phyloP scores from a whole-genome alignment of 2,329 filamentous ascomycete genomes.

The Trichocomaceae sp. region DNA sequence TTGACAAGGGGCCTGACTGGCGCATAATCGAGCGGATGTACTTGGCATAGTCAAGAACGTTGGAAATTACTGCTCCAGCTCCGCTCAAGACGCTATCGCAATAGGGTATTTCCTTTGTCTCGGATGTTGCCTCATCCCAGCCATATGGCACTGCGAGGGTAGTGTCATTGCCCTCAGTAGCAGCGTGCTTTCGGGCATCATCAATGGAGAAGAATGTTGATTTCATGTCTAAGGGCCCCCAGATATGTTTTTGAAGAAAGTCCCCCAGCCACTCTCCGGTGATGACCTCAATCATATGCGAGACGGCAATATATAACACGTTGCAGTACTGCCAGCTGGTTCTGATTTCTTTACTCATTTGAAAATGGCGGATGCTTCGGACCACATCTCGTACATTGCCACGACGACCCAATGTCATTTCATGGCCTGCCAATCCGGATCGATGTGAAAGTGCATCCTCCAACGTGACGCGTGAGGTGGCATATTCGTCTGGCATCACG shows the following conservation, averaged over 20 bases:
- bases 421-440: slow-evolving; percentile 27
- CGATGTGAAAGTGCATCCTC: slow-evolving; percentile 31
- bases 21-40: slow-evolving; percentile 7
- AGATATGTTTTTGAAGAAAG: slow-evolving; percentile 31
- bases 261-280: slow-evolving; percentile 28
- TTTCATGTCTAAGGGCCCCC: slow-evolving; percentile 37
- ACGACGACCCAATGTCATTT: slow-evolving; percentile 15
- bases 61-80: slow-evolving; percentile 7
- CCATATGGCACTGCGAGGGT: slow-evolving; percentile 20
- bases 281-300: slow-evolving; percentile 42
- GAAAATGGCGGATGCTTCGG: slow-evolving; percentile 40
- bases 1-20: slow-evolving; percentile 4
- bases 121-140: slow-evolving; percentile 20
- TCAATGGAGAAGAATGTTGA: slow-evolving; percentile 31
- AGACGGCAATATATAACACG: slow-evolving; percentile 45
- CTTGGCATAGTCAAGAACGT: slow-evolving; percentile 7
- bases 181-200: slow-evolving; percentile 20
- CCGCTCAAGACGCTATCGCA: slow-evolving; percentile 4
- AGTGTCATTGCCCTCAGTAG: slow-evolving; percentile 11
- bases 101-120: slow-evolving; percentile 5
- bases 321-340: slow-evolving; percentile 48
- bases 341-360: slow-evolving; percentile 35
- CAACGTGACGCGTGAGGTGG: slow-evolving; percentile 23
- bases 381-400: slow-evolving; percentile 31
- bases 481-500: slow-evolving; percentile 26